Evolutionary conservation across 1,284 basidiomycete species (phyloP).

Genomic region (Cryptococcus deneoformans): DNA sequence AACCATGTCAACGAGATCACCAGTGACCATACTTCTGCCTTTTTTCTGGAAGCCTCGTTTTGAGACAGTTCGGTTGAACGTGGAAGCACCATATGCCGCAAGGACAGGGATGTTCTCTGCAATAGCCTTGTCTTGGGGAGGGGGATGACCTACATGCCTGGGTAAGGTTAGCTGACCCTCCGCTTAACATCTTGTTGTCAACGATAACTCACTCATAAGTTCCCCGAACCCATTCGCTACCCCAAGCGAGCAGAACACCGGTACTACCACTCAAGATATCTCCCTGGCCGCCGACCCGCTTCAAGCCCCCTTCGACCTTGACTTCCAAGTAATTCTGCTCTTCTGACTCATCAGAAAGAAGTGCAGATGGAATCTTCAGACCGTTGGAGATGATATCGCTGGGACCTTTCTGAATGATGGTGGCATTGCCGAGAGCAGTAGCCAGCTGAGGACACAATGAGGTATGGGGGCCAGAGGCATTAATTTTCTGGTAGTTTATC

Average conservation of each 20-base stretch:
- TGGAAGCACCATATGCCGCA: constrained; percentile 82
- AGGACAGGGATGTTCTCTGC: constrained; percentile 67
- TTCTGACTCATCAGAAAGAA: constrained; percentile 12
- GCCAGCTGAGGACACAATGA: constrained; percentile 64
- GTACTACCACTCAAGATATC: constrained; percentile 86
- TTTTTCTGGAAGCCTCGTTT: constrained; percentile 68
- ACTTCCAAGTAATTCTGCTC: constrained; percentile 57
- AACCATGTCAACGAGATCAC: constrained; percentile 80
- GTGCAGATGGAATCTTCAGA: constrained; percentile 25
- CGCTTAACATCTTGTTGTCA: too few species aligned
- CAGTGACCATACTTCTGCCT: constrained; percentile 80
- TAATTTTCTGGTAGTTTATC: constrained; percentile 50
- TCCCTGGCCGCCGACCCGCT: constrained; percentile 93
- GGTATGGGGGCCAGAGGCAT: constrained; percentile 49
- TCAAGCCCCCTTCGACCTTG: constrained; percentile 73
- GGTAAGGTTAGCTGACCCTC: not conserved
- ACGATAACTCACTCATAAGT: constrained; percentile 56
- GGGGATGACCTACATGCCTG: constrained; percentile 52
- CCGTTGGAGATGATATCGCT: constrained; percentile 56
- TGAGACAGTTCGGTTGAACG: constrained; percentile 81
- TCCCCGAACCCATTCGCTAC: constrained; percentile 81
- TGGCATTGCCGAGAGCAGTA: constrained; percentile 73
- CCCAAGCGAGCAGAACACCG: constrained; percentile 91
- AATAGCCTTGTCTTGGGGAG: constrained; percentile 54
- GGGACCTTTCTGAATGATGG: constrained; percentile 86